Evolutionary conservation across 2,329 filamentous ascomycete species (phyloP).

Genomic region (Calonectria honghensis): DNA sequence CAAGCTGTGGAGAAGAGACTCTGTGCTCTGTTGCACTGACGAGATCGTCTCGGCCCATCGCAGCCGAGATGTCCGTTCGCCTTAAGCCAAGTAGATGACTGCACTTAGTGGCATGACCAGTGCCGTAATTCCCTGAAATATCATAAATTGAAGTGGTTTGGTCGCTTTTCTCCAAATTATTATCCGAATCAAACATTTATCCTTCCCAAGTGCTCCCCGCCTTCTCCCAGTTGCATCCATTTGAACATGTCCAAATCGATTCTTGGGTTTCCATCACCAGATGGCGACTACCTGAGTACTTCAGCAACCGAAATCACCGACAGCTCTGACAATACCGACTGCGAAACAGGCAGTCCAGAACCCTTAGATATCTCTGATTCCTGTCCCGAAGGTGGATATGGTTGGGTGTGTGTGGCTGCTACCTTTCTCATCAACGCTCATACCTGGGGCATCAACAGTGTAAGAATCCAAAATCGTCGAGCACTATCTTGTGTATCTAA

Average conservation of each 20-base stretch:
- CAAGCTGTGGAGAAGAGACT: not conserved
- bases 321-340: not conserved
- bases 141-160: not conserved
- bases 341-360: not conserved
- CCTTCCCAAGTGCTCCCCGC: not conserved
- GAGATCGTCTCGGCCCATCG: constrained; percentile 10
- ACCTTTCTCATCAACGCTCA: constrained; percentile 60
- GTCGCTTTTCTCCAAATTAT: not conserved
- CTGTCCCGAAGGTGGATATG: constrained; percentile 70
- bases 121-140: not conserved
- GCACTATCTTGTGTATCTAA: not conserved
- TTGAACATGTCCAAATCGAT: not conserved
- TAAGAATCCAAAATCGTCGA: not conserved
- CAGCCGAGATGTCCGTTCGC: constrained; percentile 24
- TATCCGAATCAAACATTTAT: not conserved
- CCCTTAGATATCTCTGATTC: not conserved
- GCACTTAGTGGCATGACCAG: not conserved
- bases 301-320: not conserved
- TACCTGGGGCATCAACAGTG: constrained; percentile 64
- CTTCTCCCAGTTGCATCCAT: not conserved
- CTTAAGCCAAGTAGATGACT: not conserved
- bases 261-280: not conserved
- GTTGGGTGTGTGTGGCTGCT: constrained; percentile 60
- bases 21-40: not conserved
- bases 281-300: not conserved